Base-by-base conservation (phyloP, 2,329 filamentous ascomycete species). In the Falciphora oryzae region DNA sequence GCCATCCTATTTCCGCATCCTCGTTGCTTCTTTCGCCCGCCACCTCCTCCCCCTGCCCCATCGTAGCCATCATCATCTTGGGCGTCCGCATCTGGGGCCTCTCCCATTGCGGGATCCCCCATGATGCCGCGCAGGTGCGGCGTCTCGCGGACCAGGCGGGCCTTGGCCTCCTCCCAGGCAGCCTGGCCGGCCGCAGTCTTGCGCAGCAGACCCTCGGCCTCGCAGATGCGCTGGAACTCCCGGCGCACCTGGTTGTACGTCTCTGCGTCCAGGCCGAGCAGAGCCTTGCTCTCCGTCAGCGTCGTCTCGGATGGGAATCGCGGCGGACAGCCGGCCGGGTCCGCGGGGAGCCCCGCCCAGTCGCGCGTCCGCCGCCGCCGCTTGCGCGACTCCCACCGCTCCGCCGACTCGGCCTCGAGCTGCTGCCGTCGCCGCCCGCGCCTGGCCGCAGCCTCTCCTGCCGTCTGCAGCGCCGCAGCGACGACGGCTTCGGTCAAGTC, bases 291-390 rank as follows among this genome's bases (percentile, higher is more conserved):
- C 75, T 94, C 90, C 68, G 91, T 89, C 65, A 95, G 84, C 0
- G 91, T 93, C 16, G 89, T 93, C 74, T 95, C 91, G 0, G 91
- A 94, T 1, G 90, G 90, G 68, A 92, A 95, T 28, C 91, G 85
- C 18, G 89, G 87, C 27, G 88, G 85, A 25, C 44, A 53, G 5
- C 87, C 86, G 1, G 87, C 83, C 8, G 86, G 85, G 71, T 91
- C 89, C 53, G 88, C 83, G 18, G 89, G 86, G 31, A 90, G 74
- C 2, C 88, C 87, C 57, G 84, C 87, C 80, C 86, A 90, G n/a
- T 84, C 85, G 69, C 85, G 83, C 64, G 87, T 89, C 60, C 89
- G 83, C 67, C 89, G 85, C 63, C 89, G 83, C 63, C 89, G 85
- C 73, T 91, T 92, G 65, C 86, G 81, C 10, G 83, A 78, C 10